Evolutionary conservation across 2,329 filamentous ascomycete species (phyloP), one percentile per base, ranked within the genome.

Genomic region (Hymenoscyphus fraxineus): DNA sequence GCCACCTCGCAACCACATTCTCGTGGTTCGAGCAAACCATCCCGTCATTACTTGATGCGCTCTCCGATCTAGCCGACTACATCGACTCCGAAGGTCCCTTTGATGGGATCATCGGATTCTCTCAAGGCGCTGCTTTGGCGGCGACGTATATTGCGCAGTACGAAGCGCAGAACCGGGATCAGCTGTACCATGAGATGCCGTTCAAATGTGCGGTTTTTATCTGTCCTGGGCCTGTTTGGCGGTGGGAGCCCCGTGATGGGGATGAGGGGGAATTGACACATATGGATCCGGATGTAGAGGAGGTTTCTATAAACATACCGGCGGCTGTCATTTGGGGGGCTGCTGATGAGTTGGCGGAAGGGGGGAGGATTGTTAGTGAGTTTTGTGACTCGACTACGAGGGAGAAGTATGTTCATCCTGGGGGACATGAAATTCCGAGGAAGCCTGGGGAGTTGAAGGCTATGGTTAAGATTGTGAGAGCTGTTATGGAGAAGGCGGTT

Each of bases 51-150:
- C 41, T n/a, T 19, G 35, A 32, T n/a, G 59, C 59, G 31, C 27
- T 60, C 27, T 47, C 22, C 22, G 40, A 60, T 32, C 13, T 60
- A 12, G n/a, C 16, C 39, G 39, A 47, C n/a, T 60, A 47, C 27
- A 35, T 60, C 19, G 27, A 16, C 6, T 32, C 27, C 15, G 60
- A 62, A 12, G 64, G 64, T 2, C 64, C 64, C 6, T 65, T 65
- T 15, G 64, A 65, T 60, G 64, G 55, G 22, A 41, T 65, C 3
- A 39, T 65, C 7, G 64, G 60, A 13, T 65, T 65, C 35, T 59
- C 55, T 22, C 60, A 62, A 32, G 64, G 64, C 13, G 59, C 60
- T 2, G 81, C 80, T 0, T 78, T 82, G 10, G 84, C 83, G n/a
- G 59, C 59, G 1, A 54, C 59, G 9, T 58, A 38, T 31, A 60